Conservation (phyloP, 176 grass and related monocot genomes). For the Oryza meyeriana region DNA sequence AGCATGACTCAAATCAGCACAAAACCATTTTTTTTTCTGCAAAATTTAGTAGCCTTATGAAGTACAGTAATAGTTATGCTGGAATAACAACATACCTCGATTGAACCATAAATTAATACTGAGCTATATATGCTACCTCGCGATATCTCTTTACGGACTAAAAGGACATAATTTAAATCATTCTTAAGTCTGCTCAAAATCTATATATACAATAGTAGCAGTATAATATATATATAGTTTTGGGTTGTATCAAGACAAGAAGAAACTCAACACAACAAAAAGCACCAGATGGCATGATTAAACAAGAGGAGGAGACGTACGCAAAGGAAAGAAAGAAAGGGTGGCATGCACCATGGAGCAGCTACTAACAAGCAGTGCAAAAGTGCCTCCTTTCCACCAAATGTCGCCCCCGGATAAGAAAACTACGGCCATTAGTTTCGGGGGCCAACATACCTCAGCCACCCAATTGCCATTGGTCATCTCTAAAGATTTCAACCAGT, state of each 20-base stretch:
- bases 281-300: neutral
- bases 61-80: no score
- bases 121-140: no score
- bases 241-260: neutral
- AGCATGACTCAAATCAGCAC: neutral
- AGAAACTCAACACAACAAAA: neutral
- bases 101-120: neutral
- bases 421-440: conserved; percentile 39
- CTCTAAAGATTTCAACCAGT: conserved; percentile 31
- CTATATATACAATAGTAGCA: neutral
- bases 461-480: conserved; percentile 7
- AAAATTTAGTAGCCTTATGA: neutral
- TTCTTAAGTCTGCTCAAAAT: no score
- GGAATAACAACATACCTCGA: neutral
- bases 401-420: conserved; percentile 32
- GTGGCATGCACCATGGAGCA: neutral
- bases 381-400: conserved; percentile 18
- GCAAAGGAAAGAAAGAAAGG: neutral
- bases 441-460: neutral
- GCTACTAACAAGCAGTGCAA: conserved; percentile 18
- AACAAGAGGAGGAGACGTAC: neutral
- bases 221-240: neutral
- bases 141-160: neutral
- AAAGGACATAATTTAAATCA: neutral
- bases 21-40: neutral